Evolutionary conservation across 176 grass and related monocot species (phyloP).

Genomic region (Paspalum notatum): DNA sequence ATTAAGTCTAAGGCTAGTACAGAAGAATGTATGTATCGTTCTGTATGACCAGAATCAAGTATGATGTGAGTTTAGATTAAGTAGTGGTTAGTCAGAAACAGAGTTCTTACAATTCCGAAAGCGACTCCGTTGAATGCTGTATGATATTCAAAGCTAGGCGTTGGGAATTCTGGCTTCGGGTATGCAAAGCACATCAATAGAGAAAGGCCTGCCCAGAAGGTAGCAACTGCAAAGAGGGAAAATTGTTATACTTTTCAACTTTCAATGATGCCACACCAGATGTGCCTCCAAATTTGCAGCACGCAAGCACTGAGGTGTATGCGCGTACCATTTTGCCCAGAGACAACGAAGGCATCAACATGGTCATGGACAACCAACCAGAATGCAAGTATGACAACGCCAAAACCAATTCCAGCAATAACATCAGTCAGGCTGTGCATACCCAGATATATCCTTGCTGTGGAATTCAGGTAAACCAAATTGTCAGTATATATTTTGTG

Average conservation of each 20-base stretch:
- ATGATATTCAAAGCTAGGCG: conserved; percentile 95
- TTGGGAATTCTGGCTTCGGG: conserved; percentile 85
- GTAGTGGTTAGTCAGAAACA: conserved; percentile 15
- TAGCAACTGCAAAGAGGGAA: conserved; percentile 60
- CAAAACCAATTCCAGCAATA: conserved; percentile 70
- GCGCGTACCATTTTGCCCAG: conserved; percentile 77
- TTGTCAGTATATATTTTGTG: conserved; percentile 16
- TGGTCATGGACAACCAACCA: conserved; percentile 72
- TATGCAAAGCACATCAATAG: conserved; percentile 86
- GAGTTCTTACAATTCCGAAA: conserved; percentile 93
- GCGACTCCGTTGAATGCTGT: conserved; percentile 89
- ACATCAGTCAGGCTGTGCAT: conserved; percentile 96
- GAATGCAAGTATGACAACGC: conserved; percentile 74
- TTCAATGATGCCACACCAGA: not conserved
- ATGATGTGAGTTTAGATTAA: not conserved
- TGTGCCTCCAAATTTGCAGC: not conserved
- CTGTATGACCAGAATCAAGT: conserved; percentile 27
- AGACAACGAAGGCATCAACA: conserved; percentile 80
- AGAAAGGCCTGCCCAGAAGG: conserved; percentile 85
- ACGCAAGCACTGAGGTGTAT: conserved; percentile 1
- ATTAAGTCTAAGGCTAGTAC: conserved; percentile 12
- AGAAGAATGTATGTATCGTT: not conserved
- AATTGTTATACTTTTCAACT: not conserved
- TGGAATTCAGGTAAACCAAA: conserved; percentile 42
- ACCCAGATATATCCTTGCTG: conserved; percentile 92